Conservation (phyloP, 306 rosid species). For the Cucurbita pepo region DNA sequence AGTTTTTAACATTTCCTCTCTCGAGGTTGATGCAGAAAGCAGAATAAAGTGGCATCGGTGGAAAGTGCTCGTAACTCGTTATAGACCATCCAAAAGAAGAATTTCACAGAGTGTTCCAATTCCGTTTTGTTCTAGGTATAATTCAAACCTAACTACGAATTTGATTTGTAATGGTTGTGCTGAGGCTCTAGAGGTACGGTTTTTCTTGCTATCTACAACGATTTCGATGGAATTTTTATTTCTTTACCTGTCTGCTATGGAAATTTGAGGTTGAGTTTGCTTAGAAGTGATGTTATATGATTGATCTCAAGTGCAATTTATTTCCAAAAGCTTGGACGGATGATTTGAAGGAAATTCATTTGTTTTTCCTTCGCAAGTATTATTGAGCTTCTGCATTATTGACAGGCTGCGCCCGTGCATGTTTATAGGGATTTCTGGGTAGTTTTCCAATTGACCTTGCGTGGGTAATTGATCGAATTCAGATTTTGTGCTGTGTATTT, state of each 20-base stretch:
- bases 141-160: neutral
- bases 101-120: neutral
- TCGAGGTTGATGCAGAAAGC: neutral
- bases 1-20: neutral
- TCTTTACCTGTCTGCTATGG: neutral
- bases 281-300: neutral
- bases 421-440: neutral
- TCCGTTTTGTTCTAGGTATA: neutral
- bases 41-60: constrained; percentile 2
- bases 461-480: neutral
- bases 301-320: neutral
- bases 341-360: neutral
- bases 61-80: neutral
- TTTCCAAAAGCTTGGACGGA: neutral
- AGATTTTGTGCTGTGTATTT: neutral
- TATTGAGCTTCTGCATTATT: neutral
- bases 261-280: neutral
- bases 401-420: neutral
- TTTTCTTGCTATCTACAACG: neutral
- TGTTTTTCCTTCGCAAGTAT: neutral
- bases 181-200: neutral
- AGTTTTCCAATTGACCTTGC: neutral
- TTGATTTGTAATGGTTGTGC: neutral
- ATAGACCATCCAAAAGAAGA: neutral
- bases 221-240: neutral